Percentiles rank a stretch among this genome's conserved stretches.
These are phyloP conservation scores for Veloporphyrellus conicus DNA, from an alignment of 1,284 basidiomycete genomes.

Conservation along the genomic window DNA sequence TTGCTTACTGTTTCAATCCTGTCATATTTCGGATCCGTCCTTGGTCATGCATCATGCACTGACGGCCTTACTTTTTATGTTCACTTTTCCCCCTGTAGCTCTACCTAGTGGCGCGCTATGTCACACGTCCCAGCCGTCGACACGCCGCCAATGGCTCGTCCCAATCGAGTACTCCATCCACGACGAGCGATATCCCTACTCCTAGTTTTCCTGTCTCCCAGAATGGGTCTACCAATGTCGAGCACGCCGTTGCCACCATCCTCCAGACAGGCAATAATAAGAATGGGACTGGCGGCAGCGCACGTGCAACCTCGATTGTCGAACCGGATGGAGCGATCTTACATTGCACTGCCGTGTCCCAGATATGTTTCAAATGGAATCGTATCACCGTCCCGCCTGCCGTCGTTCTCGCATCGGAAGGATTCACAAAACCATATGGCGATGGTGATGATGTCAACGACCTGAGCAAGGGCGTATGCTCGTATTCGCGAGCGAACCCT, in stretches of 20 bases:
- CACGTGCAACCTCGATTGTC: constrained; percentile 27
- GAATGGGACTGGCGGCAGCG: background rate
- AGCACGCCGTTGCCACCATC: constrained; percentile 35
- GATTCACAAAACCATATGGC: constrained; percentile 39
- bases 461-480: background rate
- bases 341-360: constrained; percentile 66
- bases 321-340: constrained; percentile 58
- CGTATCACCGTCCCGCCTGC: constrained; percentile 74
- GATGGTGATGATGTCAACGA: background rate
- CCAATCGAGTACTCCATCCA: constrained; percentile 7
- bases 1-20: background rate
- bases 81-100: constrained; percentile 16
- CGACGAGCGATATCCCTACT: background rate
- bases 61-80: no score
- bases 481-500: constrained; percentile 45
- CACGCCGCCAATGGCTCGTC: background rate
- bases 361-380: constrained; percentile 71
- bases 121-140: constrained; percentile 19
- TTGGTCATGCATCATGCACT: background rate
- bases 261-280: constrained; percentile 23
- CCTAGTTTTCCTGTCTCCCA: background rate
- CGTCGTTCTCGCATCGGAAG: constrained; percentile 52
- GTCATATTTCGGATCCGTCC: background rate
- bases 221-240: constrained; percentile 16
- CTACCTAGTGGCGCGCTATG: constrained; percentile 32